Conservation (phyloP, 257 asterid species). For the Solanum arcanum region DNA sequence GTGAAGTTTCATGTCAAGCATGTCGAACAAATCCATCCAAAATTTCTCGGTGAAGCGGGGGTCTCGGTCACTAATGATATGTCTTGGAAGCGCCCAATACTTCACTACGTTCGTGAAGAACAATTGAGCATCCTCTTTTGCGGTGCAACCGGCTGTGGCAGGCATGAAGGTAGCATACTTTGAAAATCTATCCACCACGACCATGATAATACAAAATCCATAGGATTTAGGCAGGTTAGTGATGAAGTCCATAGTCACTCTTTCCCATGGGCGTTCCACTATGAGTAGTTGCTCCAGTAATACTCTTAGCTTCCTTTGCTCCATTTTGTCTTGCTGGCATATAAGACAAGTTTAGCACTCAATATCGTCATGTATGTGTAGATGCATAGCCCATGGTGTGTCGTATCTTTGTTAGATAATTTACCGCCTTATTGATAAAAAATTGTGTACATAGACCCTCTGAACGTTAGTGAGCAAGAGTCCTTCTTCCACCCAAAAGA, state of each 20-base stretch:
- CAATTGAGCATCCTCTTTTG: neutral
- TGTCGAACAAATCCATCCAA: too few relatives aligned
- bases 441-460: neutral
- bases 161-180: too few relatives aligned
- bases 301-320: neutral
- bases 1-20: neutral
- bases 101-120: neutral
- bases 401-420: too few relatives aligned
- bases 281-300: neutral
- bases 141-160: neutral
- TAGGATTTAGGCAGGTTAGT: neutral
- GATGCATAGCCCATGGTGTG: rapidly evolving
- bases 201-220: neutral
- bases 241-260: neutral
- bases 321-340: neutral
- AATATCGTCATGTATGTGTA: rapidly evolving
- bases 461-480: too few relatives aligned
- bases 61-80: neutral
- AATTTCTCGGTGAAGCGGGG: neutral
- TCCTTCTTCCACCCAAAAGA: neutral
- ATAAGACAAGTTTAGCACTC: too few relatives aligned
- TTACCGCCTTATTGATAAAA: neutral
- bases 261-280: neutral
- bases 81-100: neutral
- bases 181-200: neutral